Evolutionary conservation across 345 rosid species (phyloP).

Genomic region (Toxicodendron radicans): DNA sequence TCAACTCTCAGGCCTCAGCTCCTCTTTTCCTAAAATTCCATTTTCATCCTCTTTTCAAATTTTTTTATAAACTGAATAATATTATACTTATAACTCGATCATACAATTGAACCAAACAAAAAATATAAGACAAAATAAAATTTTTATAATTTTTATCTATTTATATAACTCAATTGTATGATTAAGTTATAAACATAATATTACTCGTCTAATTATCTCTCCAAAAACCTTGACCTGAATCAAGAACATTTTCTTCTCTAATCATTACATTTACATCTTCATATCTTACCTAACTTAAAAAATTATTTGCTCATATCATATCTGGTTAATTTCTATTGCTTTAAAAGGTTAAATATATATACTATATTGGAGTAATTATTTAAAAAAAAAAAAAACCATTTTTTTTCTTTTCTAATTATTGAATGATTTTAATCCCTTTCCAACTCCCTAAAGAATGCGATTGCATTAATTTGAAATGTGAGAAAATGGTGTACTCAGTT

Average conservation of each 20-base stretch:
- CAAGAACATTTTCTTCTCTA: not conserved
- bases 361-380: too few relatives aligned
- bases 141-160: too few relatives aligned
- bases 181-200: too few relatives aligned
- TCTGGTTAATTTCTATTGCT: not conserved
- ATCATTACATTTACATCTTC: constrained; percentile 13
- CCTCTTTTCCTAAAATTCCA: not conserved
- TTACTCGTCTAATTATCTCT: too few relatives aligned
- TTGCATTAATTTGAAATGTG: not conserved
- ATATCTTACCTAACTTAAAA: constrained; percentile 5
- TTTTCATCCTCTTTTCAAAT: not conserved
- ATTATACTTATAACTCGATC: too few relatives aligned
- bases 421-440: not conserved
- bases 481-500: too few relatives aligned
- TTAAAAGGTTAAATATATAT: not conserved
- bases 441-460: not conserved
- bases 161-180: too few relatives aligned
- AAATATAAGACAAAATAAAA: too few relatives aligned
- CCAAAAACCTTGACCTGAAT: too few relatives aligned
- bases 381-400: not conserved
- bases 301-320: not conserved
- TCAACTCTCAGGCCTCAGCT: not conserved
- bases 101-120: too few relatives aligned
- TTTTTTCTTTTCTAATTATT: not conserved
- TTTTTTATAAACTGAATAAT: too few relatives aligned